A percentile compares a stretch with the other conserved stretches of the same genome.
Conservation (phyloP, 306 rosid species). For the Vachellia collinsii region DNA sequence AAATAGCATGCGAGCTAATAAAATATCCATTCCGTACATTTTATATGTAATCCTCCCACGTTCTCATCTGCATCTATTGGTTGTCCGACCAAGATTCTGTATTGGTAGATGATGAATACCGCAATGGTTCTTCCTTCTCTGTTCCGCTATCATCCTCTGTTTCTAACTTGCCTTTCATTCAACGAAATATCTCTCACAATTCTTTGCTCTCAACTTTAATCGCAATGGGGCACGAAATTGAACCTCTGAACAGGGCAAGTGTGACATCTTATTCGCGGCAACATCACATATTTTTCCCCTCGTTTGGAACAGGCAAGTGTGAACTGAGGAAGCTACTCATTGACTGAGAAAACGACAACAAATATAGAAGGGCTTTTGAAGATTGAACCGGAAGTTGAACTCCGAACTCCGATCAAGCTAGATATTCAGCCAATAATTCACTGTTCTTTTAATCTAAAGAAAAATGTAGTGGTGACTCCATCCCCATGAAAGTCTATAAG, state of each 20-base stretch:
- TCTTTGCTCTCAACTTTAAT: background rate
- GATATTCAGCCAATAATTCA: background rate
- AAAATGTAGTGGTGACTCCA: background rate
- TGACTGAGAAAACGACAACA: background rate
- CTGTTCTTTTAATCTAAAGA: background rate
- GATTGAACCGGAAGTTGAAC: background rate
- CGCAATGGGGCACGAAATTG: background rate
- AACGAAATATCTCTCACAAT: background rate
- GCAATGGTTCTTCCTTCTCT: background rate
- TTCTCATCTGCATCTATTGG: background rate
- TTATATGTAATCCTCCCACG: background rate
- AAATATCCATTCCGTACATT: background rate
- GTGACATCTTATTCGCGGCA: no score
- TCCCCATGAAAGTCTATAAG: background rate
- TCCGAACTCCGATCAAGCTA: background rate
- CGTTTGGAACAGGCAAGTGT: background rate
- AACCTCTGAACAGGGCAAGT: no score
- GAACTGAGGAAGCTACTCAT: no score
- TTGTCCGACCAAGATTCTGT: background rate
- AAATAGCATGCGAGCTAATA: background rate
- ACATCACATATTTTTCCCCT: no score
- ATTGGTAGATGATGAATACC: background rate
- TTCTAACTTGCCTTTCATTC: background rate
- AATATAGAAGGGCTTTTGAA: background rate
- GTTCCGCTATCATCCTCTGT: background rate